Evolutionary conservation across 768 basidiomycete species (phyloP), one percentile per base, ranked within the genome.

Genomic region (Saitozyma sp.): DNA sequence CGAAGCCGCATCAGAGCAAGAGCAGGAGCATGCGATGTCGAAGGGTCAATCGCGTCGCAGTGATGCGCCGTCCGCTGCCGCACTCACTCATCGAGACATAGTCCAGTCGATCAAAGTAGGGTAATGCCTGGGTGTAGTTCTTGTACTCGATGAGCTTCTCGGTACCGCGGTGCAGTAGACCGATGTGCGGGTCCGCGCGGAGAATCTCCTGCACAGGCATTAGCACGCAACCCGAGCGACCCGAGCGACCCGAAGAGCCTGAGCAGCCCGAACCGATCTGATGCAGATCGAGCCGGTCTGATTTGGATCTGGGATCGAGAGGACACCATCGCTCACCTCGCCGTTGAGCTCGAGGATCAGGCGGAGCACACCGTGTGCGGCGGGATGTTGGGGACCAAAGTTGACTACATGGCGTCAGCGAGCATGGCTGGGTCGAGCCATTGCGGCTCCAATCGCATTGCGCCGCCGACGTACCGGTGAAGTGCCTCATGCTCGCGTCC

Each of bases 131-230:
- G 6, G 87, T 90, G 76, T 98, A 98, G 0, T 89, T 97, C 83
- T 99, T 99, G 85, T 93, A 95, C 81, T 98, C 96, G 66, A 98
- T 98, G 56, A 99, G 85, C 80, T 98, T 98, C 80, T 99, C 96
- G 17, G 95, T 99, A 19, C 95, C 96, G 69, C 96, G 87, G 81
- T 98, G 96, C 52, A 99, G 85, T 29, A 99, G 84, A 59, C 96
- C 96, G 73, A 98, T 89, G 73, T 99, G 96, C 62, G 79, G 79
- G 57, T 80, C 80, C 53, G 79, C 75, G 51, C 80, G 72, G 7
- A 81, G 70, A 52, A 81, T 78, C 64, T 79, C 78, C 74, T 79
- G 49, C 29, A 29, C 2, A 50, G 48, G 16, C 16, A 45, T 56
- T 45, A 57, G 29, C 20, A 16, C 9, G 7, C 49, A n/a, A 37